Conservation (phyloP, 768 basidiomycete genomes). For the Dioszegia hungarica region DNA sequence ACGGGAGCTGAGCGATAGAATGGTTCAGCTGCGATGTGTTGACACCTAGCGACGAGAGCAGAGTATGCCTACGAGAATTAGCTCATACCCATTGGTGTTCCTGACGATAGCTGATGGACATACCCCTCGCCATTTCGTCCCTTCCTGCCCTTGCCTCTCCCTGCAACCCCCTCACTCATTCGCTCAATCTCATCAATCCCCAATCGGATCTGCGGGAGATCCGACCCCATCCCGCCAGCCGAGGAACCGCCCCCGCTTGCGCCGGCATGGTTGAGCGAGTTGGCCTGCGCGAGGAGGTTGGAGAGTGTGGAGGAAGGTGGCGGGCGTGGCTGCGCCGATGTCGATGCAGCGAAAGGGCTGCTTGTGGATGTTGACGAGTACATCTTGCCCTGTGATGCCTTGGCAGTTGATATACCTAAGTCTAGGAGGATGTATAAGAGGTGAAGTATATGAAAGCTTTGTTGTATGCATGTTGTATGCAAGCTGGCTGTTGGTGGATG, state of each 20-base stretch:
- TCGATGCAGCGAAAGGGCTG: conserved; percentile 10
- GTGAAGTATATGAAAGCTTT: too few relatives aligned
- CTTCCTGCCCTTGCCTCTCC: conserved; percentile 32
- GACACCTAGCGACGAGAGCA: conserved; percentile 88
- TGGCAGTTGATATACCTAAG: too few relatives aligned
- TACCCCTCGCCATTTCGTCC: conserved; percentile 28
- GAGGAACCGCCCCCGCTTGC: background rate
- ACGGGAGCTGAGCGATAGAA: conserved; percentile 56
- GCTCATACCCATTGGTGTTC: background rate
- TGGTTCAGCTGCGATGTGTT: conserved; percentile 81
- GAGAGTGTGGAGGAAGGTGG: conserved; percentile 23
- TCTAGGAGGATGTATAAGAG: too few relatives aligned
- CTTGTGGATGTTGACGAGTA: conserved; percentile 8
- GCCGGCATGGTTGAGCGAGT: conserved; percentile 20
- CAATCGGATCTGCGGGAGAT: conserved; percentile 80
- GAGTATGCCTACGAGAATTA: conserved; percentile 54
- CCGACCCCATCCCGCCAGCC: conserved; percentile 51
- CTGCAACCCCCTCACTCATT: conserved; percentile 70
- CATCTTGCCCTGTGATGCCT: background rate
- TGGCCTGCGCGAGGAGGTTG: conserved; percentile 35
- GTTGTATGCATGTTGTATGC: too few relatives aligned
- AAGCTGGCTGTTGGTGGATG: too few relatives aligned
- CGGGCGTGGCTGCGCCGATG: conserved; percentile 1
- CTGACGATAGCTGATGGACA: conserved; percentile 6
- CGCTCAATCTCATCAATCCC: conserved; percentile 93